Percentiles rank a stretch among this genome's conserved stretches.
phyloP scores from a whole-genome alignment of 1,139 yeast genomes.

The Diutina neorugosa region DNA sequence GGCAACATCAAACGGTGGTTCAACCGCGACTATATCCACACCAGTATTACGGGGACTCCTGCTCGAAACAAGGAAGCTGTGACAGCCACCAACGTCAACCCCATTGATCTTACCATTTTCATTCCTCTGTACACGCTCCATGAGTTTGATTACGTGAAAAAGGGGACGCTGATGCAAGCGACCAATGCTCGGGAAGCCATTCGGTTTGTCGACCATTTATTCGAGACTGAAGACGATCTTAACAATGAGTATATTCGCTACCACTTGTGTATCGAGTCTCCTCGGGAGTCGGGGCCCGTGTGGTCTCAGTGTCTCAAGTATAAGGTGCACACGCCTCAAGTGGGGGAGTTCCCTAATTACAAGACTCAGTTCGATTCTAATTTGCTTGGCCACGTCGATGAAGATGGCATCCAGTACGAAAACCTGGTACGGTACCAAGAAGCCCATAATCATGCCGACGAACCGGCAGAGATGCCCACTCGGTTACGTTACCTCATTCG shows the following conservation, averaged over 20 bases:
- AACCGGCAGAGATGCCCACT: constrained; percentile 35
- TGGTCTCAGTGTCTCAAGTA: constrained; percentile 39
- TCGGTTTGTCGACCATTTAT: constrained; percentile 34
- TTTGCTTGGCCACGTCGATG: constrained; percentile 5
- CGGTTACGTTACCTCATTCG: constrained; percentile 37
- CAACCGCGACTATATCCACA: constrained; percentile 22
- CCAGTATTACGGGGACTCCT: constrained; percentile 8
- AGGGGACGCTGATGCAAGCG: constrained; percentile 42
- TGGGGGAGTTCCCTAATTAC: constrained; percentile 35
- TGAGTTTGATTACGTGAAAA: constrained; percentile 43
- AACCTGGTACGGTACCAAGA: constrained; percentile 18
- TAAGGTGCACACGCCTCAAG: constrained; percentile 30
- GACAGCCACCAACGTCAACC: constrained; percentile 1
- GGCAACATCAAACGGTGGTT: constrained; percentile 51
- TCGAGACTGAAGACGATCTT: constrained; percentile 11
- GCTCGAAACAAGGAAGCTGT: neutral
- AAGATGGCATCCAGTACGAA: constrained; percentile 22
- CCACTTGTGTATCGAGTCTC: constrained; percentile 20
- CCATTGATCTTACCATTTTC: constrained; percentile 18
- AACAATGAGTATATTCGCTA: constrained; percentile 10
- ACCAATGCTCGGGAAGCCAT: constrained; percentile 48
- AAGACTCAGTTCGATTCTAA: constrained; percentile 25
- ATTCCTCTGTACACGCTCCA: constrained; percentile 46
- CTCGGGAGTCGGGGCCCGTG: constrained; percentile 31
- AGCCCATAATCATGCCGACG: constrained; percentile 18